Conservation (phyloP, 352 stramenopile genomes). For the Pythium vanterpoolii region DNA sequence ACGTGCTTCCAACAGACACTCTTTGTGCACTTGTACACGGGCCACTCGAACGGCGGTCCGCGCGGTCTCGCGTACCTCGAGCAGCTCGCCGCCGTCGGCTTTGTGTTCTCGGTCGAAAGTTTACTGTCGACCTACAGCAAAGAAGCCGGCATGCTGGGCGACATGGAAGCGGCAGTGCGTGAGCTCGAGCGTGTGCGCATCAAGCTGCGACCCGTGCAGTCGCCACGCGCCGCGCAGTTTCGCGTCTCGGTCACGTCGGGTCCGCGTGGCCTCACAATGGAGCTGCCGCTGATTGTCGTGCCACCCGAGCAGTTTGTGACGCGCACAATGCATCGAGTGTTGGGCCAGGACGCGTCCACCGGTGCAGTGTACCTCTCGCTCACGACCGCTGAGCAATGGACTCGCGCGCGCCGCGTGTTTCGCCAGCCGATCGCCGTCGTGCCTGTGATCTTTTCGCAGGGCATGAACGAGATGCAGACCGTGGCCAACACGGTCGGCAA, state of each 20-base stretch:
- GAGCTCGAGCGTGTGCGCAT: constrained; percentile 67
- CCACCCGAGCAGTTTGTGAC: constrained; percentile 21
- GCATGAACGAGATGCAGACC: constrained; percentile 93
- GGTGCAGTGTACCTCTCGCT: constrained; percentile 69
- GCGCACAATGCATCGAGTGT: constrained; percentile 69
- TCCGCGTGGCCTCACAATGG: constrained; percentile 56
- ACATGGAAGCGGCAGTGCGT: constrained; percentile 79
- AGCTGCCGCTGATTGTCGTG: constrained; percentile 70
- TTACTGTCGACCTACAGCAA: constrained; percentile 84
- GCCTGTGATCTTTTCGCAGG: constrained; percentile 83
- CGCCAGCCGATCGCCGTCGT: constrained; percentile 57
- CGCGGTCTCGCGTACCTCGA: constrained; percentile 65
- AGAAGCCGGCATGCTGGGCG: constrained; percentile 79
- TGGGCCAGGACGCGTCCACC: constrained; percentile 69
- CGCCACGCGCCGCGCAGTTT: constrained; percentile 56
- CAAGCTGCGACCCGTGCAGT: constrained; percentile 66
- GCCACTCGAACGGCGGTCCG: constrained; percentile 12
- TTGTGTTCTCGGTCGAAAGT: constrained; percentile 82
- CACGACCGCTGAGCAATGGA: constrained; percentile 37
- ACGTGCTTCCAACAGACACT: constrained; percentile 86
- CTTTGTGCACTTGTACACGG: constrained; percentile 69
- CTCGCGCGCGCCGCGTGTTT: constrained; percentile 60
- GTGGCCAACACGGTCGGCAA: constrained; percentile 87
- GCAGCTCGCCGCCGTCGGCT: constrained; percentile 53
- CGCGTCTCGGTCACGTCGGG: constrained; percentile 68